Conservation (phyloP, 768 basidiomycete genomes). For the Termitomyces sp. region DNA sequence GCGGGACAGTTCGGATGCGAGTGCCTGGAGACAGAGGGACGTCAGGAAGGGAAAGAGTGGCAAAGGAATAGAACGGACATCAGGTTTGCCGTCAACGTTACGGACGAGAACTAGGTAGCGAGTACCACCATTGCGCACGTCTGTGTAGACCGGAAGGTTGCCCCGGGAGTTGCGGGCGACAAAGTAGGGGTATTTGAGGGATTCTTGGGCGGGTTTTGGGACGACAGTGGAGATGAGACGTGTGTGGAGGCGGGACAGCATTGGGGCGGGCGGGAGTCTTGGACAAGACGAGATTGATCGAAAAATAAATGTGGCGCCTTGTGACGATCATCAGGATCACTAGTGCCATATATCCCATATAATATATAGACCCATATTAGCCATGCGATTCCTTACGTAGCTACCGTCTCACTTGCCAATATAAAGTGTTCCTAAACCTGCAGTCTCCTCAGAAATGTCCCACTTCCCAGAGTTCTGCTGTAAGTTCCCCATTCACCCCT, state of each 20-base stretch:
- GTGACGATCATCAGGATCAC: conserved; percentile 12
- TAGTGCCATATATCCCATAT: too few species aligned
- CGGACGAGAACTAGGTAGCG: conserved; percentile 57
- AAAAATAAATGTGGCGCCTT: conserved; percentile 17
- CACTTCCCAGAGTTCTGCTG: conserved; percentile 7
- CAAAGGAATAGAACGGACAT: conserved; percentile 37
- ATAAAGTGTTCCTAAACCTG: conserved; percentile 19
- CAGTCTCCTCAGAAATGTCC: conserved; percentile 20
- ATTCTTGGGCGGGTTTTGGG: neutral
- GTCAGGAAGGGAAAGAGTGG: conserved; percentile 10
- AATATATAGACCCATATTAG: conserved; percentile 3
- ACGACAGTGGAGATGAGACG: conserved; percentile 8
- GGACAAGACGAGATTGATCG: conserved; percentile 6
- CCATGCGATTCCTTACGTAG: conserved; percentile 16
- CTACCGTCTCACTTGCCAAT: conserved; percentile 22
- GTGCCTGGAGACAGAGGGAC: conserved; percentile 34
- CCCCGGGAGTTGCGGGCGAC: conserved; percentile 66
- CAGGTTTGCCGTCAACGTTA: conserved; percentile 62
- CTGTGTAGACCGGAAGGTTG: conserved; percentile 72
- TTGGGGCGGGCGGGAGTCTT: conserved; percentile 2
- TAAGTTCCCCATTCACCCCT: neutral
- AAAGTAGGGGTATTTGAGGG: conserved; percentile 41
- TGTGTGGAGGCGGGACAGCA: conserved; percentile 7
- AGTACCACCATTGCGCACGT: conserved; percentile 64
- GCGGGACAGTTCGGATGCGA: conserved; percentile 52